Evolutionary conservation across 768 basidiomycete genomes (phyloP).

Genomic region (Lentinula guzmanii): DNA sequence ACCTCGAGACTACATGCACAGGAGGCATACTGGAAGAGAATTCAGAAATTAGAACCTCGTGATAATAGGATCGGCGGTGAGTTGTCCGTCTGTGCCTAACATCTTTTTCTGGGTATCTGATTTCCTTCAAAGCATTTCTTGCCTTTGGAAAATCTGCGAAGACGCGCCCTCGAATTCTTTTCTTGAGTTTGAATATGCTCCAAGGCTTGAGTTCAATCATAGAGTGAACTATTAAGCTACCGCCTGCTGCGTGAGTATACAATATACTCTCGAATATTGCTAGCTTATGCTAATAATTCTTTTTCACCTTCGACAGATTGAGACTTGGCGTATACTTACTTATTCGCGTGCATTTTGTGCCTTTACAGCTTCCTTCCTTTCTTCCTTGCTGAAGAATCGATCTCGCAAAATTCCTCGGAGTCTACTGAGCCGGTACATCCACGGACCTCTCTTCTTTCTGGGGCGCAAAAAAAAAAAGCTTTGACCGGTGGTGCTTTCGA

Average conservation of each 20-base stretch:
- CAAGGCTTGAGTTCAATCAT: background rate
- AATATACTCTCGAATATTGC: too few species aligned
- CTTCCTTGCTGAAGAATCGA: background rate
- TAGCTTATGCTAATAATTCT: background rate
- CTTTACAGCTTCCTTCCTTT: background rate
- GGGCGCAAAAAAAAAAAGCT: background rate
- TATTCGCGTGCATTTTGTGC: background rate
- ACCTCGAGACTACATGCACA: background rate
- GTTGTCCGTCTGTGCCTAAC: background rate
- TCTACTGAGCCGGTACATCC: background rate
- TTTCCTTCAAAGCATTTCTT: background rate
- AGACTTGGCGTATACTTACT: background rate
- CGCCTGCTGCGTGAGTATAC: background rate
- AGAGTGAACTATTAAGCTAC: background rate
- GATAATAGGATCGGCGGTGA: background rate
- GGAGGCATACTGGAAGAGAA: too few species aligned
- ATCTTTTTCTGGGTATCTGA: background rate
- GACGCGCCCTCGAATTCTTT: background rate
- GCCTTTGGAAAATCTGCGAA: background rate
- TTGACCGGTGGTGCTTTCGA: background rate
- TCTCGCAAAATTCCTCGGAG: constrained; percentile 1
- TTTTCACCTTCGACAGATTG: background rate
- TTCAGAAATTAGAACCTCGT: background rate
- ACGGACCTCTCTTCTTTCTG: background rate
- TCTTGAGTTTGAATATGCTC: background rate